Conservation (phyloP, 441 rosid genomes). For the Gossypium gossypioides region DNA sequence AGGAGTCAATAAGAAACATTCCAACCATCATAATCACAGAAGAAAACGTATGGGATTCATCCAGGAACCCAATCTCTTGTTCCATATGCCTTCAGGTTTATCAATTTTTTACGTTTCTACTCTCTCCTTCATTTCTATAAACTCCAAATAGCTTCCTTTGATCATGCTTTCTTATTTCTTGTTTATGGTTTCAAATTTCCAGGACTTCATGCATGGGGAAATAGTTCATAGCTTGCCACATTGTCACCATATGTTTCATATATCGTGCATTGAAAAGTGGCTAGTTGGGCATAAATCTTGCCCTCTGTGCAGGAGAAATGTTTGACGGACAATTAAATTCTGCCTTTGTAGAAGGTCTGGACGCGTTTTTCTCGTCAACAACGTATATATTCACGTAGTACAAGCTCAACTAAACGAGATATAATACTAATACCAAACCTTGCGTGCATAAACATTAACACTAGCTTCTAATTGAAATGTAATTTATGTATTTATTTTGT, state of each 20-base stretch:
- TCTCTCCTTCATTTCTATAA: neutral
- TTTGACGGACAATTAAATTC: constrained; percentile 1
- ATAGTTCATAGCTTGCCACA: constrained; percentile 20
- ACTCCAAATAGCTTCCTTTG: neutral
- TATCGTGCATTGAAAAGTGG: constrained; percentile 25
- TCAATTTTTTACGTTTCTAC: neutral
- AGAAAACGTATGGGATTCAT: constrained; percentile 13
- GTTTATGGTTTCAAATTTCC: constrained; percentile 3
- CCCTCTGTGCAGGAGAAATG: constrained; percentile 31
- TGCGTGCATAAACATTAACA: neutral
- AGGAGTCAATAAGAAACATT: neutral
- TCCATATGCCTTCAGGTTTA: constrained; percentile 41
- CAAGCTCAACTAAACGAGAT: neutral
- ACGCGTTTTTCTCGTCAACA: neutral
- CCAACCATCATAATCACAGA: constrained; percentile 12
- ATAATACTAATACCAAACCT: neutral
- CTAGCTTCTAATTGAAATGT: neutral
- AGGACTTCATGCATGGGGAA: constrained; percentile 28
- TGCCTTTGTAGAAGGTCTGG: neutral
- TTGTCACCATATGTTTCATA: constrained; percentile 32
- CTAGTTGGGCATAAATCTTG: constrained; percentile 24
- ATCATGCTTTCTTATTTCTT: neutral
- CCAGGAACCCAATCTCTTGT: constrained; percentile 22
- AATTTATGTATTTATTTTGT: neutral
- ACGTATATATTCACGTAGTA: neutral